These are phyloP conservation scores for Hevea brasiliensis DNA, from an alignment of 345 rosid species.

Conservation along the genomic window DNA sequence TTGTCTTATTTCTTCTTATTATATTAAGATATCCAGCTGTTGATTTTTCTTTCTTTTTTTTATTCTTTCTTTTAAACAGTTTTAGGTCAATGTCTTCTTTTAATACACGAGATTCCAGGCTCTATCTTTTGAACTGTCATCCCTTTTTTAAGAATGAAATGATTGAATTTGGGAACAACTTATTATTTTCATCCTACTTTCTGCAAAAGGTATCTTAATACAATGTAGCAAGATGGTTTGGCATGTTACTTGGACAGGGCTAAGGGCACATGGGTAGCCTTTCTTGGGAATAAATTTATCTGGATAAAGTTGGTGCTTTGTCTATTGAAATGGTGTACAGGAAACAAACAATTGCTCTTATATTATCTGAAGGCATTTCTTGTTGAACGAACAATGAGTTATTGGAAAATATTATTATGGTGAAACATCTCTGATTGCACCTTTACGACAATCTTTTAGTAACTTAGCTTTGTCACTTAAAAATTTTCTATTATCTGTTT, in stretches of 20 bases:
- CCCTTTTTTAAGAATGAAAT: conserved; percentile 38
- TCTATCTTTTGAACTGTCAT: conserved; percentile 43
- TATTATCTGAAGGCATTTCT: conserved; percentile 20
- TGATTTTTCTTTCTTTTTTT: not conserved
- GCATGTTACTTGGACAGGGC: conserved; percentile 13
- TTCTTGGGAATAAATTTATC: conserved; percentile 34
- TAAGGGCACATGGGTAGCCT: conserved; percentile 58
- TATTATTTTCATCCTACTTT: conserved; percentile 20
- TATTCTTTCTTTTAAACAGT: conserved; percentile 3
- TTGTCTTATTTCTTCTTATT: conserved; percentile 35
- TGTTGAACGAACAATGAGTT: conserved; percentile 15
- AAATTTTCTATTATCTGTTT: conserved; percentile 11
- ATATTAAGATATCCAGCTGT: conserved; percentile 36
- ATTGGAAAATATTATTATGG: conserved; percentile 30
- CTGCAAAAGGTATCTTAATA: conserved; percentile 15
- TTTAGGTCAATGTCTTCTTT: conserved; percentile 32
- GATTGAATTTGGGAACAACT: conserved; percentile 43
- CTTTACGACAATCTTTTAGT: conserved; percentile 3
- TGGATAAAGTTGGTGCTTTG: conserved; percentile 14
- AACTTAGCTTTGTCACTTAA: not conserved
- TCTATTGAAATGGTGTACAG: conserved; percentile 9
- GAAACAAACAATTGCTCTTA: conserved; percentile 22
- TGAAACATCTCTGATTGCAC: conserved; percentile 3
- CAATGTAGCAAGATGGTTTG: conserved; percentile 21
- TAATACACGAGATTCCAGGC: conserved; percentile 28